These are phyloP conservation scores for Fomitopsis serialis DNA, from an alignment of 768 basidiomycete species.

Conservation along the genomic window DNA sequence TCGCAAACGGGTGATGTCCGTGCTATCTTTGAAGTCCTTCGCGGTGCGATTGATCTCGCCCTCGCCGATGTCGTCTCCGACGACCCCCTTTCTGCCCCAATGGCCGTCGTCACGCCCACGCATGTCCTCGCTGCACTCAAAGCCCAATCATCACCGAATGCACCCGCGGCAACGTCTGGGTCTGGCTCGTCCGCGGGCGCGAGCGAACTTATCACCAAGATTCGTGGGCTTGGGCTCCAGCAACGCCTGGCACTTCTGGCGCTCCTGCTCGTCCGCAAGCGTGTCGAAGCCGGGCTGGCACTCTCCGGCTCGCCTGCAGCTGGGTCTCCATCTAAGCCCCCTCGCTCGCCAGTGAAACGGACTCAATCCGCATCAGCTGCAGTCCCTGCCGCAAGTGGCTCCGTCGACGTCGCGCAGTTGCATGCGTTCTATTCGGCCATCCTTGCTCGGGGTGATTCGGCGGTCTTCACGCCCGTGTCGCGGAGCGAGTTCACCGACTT, in stretches of 20 bases:
- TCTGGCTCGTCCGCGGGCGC: conserved; percentile 14
- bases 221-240: conserved; percentile 68
- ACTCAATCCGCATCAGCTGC: conserved; percentile 29
- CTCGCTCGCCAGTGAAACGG: conserved; percentile 50
- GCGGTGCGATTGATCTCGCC: conserved; percentile 73
- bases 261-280: conserved; percentile 58
- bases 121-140: conserved; percentile 75
- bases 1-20: conserved; percentile 81
- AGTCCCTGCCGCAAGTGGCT: conserved; percentile 15
- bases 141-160: conserved; percentile 35
- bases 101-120: conserved; percentile 50
- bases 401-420: conserved; percentile 55
- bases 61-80: conserved; percentile 19
- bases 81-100: conserved; percentile 19
- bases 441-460: conserved; percentile 49
- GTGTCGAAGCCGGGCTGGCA: conserved; percentile 51
- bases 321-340: conserved; percentile 22
- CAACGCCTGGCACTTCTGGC: conserved; percentile 64
- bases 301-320: conserved; percentile 32
- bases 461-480: conserved; percentile 58
- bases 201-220: conserved; percentile 65
- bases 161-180: conserved; percentile 32
- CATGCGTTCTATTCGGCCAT: conserved; percentile 59
- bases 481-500: conserved; percentile 76
- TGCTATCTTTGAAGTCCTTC: conserved; percentile 72